Evolutionary conservation across 495 filamentous ascomycete species (phyloP).

Genomic region (Hypoxylon fragiforme): DNA sequence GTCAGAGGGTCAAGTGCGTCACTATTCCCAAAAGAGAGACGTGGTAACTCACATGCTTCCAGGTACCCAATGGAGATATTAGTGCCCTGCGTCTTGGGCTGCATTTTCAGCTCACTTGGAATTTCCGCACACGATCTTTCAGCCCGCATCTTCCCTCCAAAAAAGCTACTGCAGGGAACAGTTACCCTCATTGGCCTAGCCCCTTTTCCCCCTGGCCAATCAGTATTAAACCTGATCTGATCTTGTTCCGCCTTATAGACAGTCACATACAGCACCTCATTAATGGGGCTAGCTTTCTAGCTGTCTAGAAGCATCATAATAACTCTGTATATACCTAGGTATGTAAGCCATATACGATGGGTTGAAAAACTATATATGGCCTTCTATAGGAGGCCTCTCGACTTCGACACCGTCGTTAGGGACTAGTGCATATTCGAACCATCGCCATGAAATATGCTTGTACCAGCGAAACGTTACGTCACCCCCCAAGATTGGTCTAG

Average conservation of each 20-base stretch:
- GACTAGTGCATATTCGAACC: conserved; percentile 13
- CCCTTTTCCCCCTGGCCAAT: conserved; percentile 31
- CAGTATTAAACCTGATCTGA: conserved; percentile 5
- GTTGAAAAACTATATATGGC: conserved; percentile 13
- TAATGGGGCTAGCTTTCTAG: conserved; percentile 4
- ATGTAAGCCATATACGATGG: conserved; percentile 16
- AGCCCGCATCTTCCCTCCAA: conserved; percentile 32
- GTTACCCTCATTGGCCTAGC: conserved; percentile 31
- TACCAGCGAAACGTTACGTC: conserved; percentile 28
- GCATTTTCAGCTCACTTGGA: conserved; percentile 35
- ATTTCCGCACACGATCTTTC: conserved; percentile 30
- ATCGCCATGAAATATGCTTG: conserved; percentile 28
- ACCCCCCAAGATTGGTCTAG: conserved; percentile 35
- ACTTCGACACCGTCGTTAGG: conserved; percentile 7
- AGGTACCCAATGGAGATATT: conserved; percentile 27
- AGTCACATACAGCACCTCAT: conserved; percentile 8
- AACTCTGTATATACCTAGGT: neutral
- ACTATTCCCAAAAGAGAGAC: conserved; percentile 6
- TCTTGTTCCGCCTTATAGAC: conserved; percentile 29
- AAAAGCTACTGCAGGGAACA: conserved; percentile 33
- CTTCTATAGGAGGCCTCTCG: conserved; percentile 29
- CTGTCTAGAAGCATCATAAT: conserved; percentile 12
- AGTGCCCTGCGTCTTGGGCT: conserved; percentile 31
- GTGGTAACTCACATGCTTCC: conserved; percentile 8
- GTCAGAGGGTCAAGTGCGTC: conserved; percentile 12